Conservation (phyloP, 257 asterid genomes). For the Salvia hispanica region DNA sequence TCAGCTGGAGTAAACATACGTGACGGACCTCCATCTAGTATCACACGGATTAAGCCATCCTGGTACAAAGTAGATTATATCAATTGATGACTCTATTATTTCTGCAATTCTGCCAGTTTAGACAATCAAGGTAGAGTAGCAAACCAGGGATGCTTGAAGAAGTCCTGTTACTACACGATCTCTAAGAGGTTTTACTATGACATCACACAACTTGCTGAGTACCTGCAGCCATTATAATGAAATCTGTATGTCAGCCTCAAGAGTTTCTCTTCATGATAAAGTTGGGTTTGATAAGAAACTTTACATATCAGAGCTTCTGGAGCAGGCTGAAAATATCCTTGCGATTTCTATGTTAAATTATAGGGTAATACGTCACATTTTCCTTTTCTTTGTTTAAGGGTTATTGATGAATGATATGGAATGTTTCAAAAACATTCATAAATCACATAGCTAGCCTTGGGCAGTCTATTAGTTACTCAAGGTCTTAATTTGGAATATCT, state of each 20-base stretch:
- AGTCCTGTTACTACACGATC: constrained; percentile 96
- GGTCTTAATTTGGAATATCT: neutral
- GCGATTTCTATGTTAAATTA: neutral
- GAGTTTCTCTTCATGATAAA: neutral
- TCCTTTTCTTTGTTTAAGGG: neutral
- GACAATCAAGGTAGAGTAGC: constrained; percentile 30
- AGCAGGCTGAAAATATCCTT: neutral
- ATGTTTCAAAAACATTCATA: neutral
- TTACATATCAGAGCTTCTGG: neutral
- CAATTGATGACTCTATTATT: constrained; percentile 21
- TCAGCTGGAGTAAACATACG: constrained; percentile 74
- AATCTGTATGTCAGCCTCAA: constrained; percentile 16
- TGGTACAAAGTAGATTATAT: constrained; percentile 36
- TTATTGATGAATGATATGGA: neutral
- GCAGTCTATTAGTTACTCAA: neutral
- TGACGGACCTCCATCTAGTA: constrained; percentile 88
- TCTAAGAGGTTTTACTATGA: constrained; percentile 86
- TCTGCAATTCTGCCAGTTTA: constrained; percentile 12
- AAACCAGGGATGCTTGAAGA: constrained; percentile 95
- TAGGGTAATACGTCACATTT: neutral
- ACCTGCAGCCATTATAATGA: constrained; percentile 54
- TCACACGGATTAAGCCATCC: constrained; percentile 88
- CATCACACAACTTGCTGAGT: constrained; percentile 82
- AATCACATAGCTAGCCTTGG: neutral
- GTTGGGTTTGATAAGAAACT: neutral